Evolutionary conservation across 257 asterid genomes (phyloP).

Genomic region (Solanum peruvianum): DNA sequence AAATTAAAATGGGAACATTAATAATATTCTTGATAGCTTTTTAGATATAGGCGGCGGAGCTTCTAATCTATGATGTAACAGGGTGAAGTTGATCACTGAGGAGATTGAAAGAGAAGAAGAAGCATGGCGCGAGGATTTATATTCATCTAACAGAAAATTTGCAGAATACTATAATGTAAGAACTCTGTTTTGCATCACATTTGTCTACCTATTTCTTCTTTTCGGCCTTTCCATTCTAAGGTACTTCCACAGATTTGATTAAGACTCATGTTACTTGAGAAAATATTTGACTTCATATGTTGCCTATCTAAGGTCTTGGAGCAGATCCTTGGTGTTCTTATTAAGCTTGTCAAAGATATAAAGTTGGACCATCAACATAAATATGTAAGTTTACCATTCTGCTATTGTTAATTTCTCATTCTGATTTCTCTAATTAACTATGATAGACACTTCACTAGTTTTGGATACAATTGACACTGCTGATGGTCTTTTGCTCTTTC

Average conservation of each 20-base stretch:
- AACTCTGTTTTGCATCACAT: neutral
- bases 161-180: constrained; percentile 84
- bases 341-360: constrained; percentile 94
- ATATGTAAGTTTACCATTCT: constrained; percentile 51
- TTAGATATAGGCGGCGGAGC: neutral
- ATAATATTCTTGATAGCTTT: neutral
- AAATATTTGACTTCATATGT: constrained; percentile 10
- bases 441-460: neutral
- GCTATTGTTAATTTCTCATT: neutral
- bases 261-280: neutral
- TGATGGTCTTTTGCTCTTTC: neutral
- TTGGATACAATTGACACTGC: neutral
- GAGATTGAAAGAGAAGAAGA: constrained; percentile 98
- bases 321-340: constrained; percentile 97
- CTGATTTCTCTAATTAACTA: neutral
- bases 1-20: neutral
- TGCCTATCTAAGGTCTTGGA: constrained; percentile 65
- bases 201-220: neutral
- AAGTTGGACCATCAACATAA: constrained; percentile 92
- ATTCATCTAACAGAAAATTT: constrained; percentile 93
- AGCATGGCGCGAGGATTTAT: constrained; percentile 82
- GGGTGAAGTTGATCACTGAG: constrained; percentile 86
- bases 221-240: neutral
- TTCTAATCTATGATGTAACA: constrained; percentile 23
- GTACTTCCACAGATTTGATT: neutral